Percentiles rank a stretch among this genome's conserved stretches.
Evolutionary conservation across 2,329 filamentous ascomycete species (phyloP).

Genomic region (Fusarium proliferatum): DNA sequence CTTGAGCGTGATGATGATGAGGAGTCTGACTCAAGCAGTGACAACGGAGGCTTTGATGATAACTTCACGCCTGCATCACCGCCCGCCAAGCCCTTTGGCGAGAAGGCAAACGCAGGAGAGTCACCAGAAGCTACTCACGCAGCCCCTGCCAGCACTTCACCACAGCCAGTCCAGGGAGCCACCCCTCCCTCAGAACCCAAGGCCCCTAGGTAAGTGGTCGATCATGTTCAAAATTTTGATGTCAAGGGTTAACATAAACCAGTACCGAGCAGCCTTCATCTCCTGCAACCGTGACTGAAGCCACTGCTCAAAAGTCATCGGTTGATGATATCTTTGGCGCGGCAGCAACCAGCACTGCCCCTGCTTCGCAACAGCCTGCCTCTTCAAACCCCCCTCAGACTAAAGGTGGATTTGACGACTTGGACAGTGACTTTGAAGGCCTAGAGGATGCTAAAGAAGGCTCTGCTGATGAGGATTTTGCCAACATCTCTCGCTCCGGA

Average conservation of each 20-base stretch:
- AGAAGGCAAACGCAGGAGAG: slow-evolving; percentile 34
- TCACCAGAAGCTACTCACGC: slow-evolving; percentile 12
- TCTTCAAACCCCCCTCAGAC: slow-evolving; percentile 48
- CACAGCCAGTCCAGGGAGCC: slow-evolving; percentile 42
- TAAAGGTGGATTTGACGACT: slow-evolving; percentile 75
- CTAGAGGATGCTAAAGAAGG: slow-evolving; percentile 87
- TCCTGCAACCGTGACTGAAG: slow-evolving; percentile 46
- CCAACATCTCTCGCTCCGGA: slow-evolving; percentile 75
- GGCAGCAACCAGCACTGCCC: slow-evolving; percentile 41
- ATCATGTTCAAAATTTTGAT: neutral
- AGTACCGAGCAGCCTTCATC: slow-evolving; percentile 49
- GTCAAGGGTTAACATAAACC: slow-evolving; percentile 13
- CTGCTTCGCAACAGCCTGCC: slow-evolving; percentile 46
- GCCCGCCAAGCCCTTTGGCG: slow-evolving; percentile 47
- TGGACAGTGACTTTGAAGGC: slow-evolving; percentile 84
- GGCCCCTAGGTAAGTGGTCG: slow-evolving; percentile 42
- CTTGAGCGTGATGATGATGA: slow-evolving; percentile 79
- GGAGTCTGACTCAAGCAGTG: slow-evolving; percentile 78
- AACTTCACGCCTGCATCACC: slow-evolving; percentile 80
- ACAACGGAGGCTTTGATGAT: slow-evolving; percentile 89
- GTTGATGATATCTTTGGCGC: slow-evolving; percentile 58
- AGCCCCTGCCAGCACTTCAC: slow-evolving; percentile 24
- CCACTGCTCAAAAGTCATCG: slow-evolving; percentile 47
- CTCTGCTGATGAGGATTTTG: slow-evolving; percentile 82
- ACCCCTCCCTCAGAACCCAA: slow-evolving; percentile 34